Evolutionary conservation across 1,139 yeast genomes (phyloP).

Genomic region (Scheffersomyces insectosa): DNA sequence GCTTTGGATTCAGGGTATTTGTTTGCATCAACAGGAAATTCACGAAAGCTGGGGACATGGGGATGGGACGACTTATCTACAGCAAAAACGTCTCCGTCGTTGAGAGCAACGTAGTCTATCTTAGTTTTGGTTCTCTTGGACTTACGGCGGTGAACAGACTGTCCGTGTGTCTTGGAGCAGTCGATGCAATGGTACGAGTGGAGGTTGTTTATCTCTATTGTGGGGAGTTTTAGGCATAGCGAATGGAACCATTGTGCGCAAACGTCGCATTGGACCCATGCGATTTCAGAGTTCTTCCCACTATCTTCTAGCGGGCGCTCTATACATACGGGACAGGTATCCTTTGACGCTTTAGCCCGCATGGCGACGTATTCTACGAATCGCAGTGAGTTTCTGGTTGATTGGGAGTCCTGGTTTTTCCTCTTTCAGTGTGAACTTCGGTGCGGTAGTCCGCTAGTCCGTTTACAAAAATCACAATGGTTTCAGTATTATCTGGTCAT

Average conservation of each 20-base stretch:
- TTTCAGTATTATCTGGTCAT: too few species aligned
- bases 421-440: too few species aligned
- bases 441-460: too few species aligned
- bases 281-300: conserved; percentile 12
- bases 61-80: conserved; percentile 62
- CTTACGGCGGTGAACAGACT: conserved; percentile 53
- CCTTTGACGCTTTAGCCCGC: conserved; percentile 5
- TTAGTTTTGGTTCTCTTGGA: conserved; percentile 55
- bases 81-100: conserved; percentile 69
- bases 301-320: conserved; percentile 15
- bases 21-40: conserved; percentile 19
- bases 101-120: conserved; percentile 78
- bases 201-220: conserved; percentile 38
- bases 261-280: conserved; percentile 64
- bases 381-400: too few species aligned
- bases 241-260: conserved; percentile 67
- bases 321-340: conserved; percentile 25
- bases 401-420: too few species aligned
- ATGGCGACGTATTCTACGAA: too few species aligned
- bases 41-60: conserved; percentile 47
- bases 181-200: conserved; percentile 54
- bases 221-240: conserved; percentile 45
- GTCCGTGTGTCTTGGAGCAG: conserved; percentile 51
- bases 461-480: too few species aligned
- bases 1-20: conserved; percentile 8